Conservation (phyloP, 257 asterid species). For the Solanum raphanifolium region DNA sequence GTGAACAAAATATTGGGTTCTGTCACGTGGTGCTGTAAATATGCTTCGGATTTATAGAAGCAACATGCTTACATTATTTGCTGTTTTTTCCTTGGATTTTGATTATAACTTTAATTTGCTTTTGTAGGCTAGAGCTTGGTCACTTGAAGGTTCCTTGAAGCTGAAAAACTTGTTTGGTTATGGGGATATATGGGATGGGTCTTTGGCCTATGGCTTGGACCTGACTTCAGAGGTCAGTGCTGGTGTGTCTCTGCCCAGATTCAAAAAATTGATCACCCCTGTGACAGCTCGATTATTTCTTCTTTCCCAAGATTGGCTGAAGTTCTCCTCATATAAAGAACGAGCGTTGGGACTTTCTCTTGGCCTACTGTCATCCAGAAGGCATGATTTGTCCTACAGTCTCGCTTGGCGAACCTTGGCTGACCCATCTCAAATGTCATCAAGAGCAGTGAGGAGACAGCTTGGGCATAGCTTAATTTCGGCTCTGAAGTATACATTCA, state of each 20-base stretch:
- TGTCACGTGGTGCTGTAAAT: neutral
- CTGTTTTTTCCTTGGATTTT: neutral
- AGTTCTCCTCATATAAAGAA: conserved; percentile 85
- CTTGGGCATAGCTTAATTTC: conserved; percentile 86
- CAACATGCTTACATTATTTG: neutral
- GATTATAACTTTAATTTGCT: conserved; percentile 14
- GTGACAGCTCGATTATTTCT: conserved; percentile 58
- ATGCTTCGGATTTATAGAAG: neutral
- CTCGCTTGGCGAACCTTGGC: conserved; percentile 80
- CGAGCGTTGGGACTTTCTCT: conserved; percentile 69
- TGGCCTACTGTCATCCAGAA: conserved; percentile 53
- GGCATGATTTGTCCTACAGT: conserved; percentile 69
- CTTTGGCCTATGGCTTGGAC: conserved; percentile 80
- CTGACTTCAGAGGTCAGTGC: conserved; percentile 67
- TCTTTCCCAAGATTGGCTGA: conserved; percentile 93
- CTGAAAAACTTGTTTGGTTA: conserved; percentile 82
- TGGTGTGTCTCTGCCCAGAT: conserved; percentile 73
- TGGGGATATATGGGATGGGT: conserved; percentile 93
- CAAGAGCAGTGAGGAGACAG: conserved; percentile 83
- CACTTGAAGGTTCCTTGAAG: conserved; percentile 60
- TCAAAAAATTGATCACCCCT: conserved; percentile 54
- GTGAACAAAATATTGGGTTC: neutral
- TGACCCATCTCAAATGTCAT: conserved; percentile 88
- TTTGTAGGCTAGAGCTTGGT: conserved; percentile 81
- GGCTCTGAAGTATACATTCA: conserved; percentile 65